Conservation (phyloP, 1,139 yeast genomes). For the Debaryomycetaceae sp. region DNA sequence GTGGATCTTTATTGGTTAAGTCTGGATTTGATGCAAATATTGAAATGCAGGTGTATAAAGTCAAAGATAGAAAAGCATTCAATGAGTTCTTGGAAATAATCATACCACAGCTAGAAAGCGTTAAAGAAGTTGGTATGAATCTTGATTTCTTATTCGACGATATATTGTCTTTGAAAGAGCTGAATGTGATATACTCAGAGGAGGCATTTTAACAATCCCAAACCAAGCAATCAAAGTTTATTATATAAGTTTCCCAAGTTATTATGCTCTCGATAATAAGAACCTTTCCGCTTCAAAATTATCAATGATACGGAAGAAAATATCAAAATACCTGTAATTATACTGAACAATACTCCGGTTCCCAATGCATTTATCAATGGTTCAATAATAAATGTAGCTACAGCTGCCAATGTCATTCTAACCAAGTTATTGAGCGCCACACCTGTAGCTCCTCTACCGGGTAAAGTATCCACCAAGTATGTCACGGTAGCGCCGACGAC, state of each 20-base stretch:
- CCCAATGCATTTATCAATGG: constrained; percentile 65
- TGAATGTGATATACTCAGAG: neutral
- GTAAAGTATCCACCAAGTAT: constrained; percentile 77
- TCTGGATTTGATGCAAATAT: constrained; percentile 22
- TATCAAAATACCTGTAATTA: constrained; percentile 56
- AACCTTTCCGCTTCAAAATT: constrained; percentile 56
- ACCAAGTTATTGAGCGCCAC: constrained; percentile 78
- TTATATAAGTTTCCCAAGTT: constrained; percentile 61
- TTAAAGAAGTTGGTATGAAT: constrained; percentile 68
- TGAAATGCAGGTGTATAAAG: constrained; percentile 21
- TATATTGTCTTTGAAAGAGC: constrained; percentile 10
- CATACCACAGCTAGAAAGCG: constrained; percentile 55
- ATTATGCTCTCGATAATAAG: constrained; percentile 60
- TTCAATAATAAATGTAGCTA: constrained; percentile 71
- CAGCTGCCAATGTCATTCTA: constrained; percentile 71
- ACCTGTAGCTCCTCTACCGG: constrained; percentile 88
- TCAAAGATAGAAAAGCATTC: constrained; percentile 29
- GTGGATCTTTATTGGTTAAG: constrained; percentile 52
- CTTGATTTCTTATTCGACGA: constrained; percentile 59
- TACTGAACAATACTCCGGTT: constrained; percentile 65
- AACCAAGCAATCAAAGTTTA: constrained; percentile 17
- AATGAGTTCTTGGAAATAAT: constrained; percentile 51
- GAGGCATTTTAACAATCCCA: neutral
- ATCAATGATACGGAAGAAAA: constrained; percentile 42
- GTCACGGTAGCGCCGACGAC: constrained; percentile 80